Percentiles rank a stretch among this genome's conserved stretches.
These are phyloP conservation scores for Fusarium sp. DNA, from an alignment of 2,329 filamentous ascomycete species.

Conservation along the genomic window DNA sequence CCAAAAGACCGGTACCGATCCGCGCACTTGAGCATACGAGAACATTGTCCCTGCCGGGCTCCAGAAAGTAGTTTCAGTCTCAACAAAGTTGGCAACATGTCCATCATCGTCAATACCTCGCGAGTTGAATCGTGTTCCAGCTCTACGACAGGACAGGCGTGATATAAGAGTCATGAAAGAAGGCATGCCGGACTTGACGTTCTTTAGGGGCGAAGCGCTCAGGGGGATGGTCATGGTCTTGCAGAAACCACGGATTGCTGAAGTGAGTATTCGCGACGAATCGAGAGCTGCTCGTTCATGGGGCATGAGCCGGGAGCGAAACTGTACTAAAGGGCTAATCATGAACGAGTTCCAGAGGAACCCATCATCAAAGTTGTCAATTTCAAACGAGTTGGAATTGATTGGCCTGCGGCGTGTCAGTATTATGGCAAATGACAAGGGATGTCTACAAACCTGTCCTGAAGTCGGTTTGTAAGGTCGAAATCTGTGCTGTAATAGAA, in stretches of 20 bases:
- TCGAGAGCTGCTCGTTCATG: conserved; percentile 84
- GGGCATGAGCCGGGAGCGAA: conserved; percentile 80
- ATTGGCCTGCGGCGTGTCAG: conserved; percentile 63
- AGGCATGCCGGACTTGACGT: conserved; percentile 74
- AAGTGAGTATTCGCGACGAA: conserved; percentile 85
- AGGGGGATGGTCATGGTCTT: conserved; percentile 86
- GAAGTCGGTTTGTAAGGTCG: conserved; percentile 90
- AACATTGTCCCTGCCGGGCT: conserved; percentile 80
- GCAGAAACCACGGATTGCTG: conserved; percentile 92
- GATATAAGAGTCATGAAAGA: conserved; percentile 91
- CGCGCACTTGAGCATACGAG: conserved; percentile 91
- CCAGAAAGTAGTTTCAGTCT: conserved; percentile 94
- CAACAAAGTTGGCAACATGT: conserved; percentile 98
- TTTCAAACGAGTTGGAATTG: conserved; percentile 82
- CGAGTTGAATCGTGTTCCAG: conserved; percentile 96
- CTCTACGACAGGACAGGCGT: conserved; percentile 86
- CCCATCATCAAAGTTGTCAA: conserved; percentile 90
- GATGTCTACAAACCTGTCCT: conserved; percentile 71
- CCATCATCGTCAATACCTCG: conserved; percentile 97
- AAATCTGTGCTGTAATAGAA: conserved; percentile 99
- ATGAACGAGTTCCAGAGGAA: conserved; percentile 99
- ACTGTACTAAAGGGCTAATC: conserved; percentile 91
- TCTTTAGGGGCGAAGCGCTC: conserved; percentile 74
- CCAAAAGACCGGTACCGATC: conserved; percentile 97
- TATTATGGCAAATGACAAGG: neutral